Evolutionary conservation across 768 basidiomycete genomes (phyloP).

Genomic region (Russula griseocarnosa): DNA sequence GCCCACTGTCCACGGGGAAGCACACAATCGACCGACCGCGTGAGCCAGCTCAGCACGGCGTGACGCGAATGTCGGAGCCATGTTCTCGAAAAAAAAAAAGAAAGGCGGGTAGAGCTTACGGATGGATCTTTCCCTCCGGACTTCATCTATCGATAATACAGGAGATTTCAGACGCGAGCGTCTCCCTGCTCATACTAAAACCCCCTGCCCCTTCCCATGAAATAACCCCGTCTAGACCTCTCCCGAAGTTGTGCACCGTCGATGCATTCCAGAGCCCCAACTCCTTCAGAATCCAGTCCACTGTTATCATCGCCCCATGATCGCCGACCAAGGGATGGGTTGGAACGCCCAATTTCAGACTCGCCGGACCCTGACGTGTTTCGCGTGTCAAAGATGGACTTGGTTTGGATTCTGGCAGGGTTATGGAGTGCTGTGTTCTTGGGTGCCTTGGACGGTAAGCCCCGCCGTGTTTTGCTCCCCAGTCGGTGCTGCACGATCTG

Average conservation of each 20-base stretch:
- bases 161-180: constrained; percentile 17
- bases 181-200: constrained; percentile 24
- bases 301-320: constrained; percentile 41
- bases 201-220: constrained; percentile 22
- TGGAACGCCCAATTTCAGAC: background rate
- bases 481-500: constrained; percentile 7
- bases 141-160: constrained; percentile 19
- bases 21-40: constrained; percentile 19
- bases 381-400: constrained; percentile 45
- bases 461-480: background rate
- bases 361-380: constrained; percentile 7
- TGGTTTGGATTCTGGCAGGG: constrained; percentile 68
- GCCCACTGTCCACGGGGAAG: constrained; percentile 19
- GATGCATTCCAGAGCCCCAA: constrained; percentile 42
- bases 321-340: background rate
- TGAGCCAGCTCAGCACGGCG: constrained; percentile 17
- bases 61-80: constrained; percentile 25
- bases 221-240: constrained; percentile 13
- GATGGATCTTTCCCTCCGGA: constrained; percentile 25
- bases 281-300: constrained; percentile 52
- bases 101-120: constrained; percentile 21
- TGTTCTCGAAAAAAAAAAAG: constrained; percentile 20
- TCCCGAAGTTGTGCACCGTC: constrained; percentile 10
- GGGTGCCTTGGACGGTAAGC: constrained; percentile 76
- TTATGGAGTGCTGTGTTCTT: constrained; percentile 82